Evolutionary conservation across 2,329 filamentous ascomycete genomes (phyloP).

Genomic region (Tolypocladium ovalisporum): DNA sequence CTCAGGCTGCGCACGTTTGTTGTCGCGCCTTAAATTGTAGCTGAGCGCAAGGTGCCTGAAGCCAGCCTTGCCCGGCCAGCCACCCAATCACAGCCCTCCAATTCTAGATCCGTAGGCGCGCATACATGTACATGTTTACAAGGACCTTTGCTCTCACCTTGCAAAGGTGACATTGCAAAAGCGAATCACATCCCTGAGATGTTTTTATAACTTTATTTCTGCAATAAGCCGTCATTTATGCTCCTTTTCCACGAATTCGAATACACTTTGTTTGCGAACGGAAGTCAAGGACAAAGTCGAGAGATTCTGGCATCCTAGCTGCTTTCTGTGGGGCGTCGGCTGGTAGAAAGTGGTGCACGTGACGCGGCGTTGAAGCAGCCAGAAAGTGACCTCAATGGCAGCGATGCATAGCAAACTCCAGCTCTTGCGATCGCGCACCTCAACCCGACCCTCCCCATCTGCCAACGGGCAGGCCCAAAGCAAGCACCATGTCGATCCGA

Average conservation of each 20-base stretch:
- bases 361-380: not conserved
- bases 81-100: constrained; percentile 23
- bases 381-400: not conserved
- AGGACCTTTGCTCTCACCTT: no score
- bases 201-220: no score
- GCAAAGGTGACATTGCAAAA: no score
- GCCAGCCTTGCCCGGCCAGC: constrained; percentile 17
- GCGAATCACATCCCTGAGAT: no score
- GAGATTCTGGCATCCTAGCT: no score
- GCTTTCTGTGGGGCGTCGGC: not conserved
- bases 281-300: no score
- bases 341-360: not conserved
- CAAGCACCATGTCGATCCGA: constrained; percentile 29
- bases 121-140: no score
- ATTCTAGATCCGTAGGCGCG: no score
- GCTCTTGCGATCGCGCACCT: not conserved
- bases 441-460: not conserved
- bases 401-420: not conserved
- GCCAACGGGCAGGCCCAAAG: constrained; percentile 14
- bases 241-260: no score
- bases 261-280: no score
- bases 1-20: not conserved
- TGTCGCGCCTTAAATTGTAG: constrained; percentile 5
- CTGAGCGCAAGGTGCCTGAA: not conserved
- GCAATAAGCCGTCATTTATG: no score